Base-by-base conservation (phyloP, 2,329 filamentous ascomycete species). In the Aspergillus sp. region DNA sequence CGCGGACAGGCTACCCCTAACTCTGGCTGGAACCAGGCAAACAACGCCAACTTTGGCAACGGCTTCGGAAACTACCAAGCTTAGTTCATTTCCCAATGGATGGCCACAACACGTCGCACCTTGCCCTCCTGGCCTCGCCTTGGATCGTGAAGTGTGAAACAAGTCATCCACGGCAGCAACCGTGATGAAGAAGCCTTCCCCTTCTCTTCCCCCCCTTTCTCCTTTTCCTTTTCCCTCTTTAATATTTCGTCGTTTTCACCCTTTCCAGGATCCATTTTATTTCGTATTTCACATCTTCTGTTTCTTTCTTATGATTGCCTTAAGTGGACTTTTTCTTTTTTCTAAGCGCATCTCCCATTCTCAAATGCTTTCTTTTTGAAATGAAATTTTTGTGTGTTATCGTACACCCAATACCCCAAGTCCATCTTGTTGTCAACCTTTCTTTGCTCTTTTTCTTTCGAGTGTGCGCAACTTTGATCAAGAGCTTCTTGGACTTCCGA, bases 1-100 rank as follows among this genome's bases (percentile, higher is more conserved):
- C 91, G 92, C 73, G 91, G 90, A 65, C 83, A 83, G 63, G 83
- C 83, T 63, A 77, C 80, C 57, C 80, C 82, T 66, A 76, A 77
- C 56, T 72, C 75, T 63, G 81, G 82, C 70, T 85, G 84, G 81
- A 80, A 79, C 61, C 82, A 83, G 70, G 81, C 81, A 57, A 75
- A 73, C 65, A 78, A 76, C 64, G 73, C 72, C 61, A 81, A 78
- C 60, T 82, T 80, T 65, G 79, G 79, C 65, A 85, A 84, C 72
- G 83, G 82, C 71, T 86, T 85, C 70, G 82, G 82, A 66, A 84
- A 82, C 67, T 87, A 87, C 75, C 84, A 86, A 74, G 82, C 82
- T 67, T 87, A 84, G 69, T 63, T 47, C 18, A 18, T 47, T 24
- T 58, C 39, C 31, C 63, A 26, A 50, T 58, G 58, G 36, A 59